phyloP scores from a whole-genome alignment of 2,329 filamentous ascomycete species.

The Fusarium coicis region DNA sequence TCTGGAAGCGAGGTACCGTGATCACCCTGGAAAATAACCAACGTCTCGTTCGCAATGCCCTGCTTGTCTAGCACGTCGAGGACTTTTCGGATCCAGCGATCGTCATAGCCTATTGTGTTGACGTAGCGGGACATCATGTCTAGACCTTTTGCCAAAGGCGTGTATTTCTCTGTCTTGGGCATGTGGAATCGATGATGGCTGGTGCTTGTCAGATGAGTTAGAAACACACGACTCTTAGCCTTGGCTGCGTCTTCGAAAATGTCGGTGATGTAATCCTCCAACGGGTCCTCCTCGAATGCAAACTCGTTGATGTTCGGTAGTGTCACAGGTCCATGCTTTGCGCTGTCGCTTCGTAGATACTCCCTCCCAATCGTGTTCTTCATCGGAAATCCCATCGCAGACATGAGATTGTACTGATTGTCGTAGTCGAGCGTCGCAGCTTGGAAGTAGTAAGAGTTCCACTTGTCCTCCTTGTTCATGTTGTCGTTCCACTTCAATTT shows the following conservation, averaged over 20 bases:
- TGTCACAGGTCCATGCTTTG: conserved; percentile 46
- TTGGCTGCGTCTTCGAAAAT: conserved; percentile 46
- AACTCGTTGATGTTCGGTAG: conserved; percentile 51
- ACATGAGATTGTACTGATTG: conserved; percentile 48
- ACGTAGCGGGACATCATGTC: conserved; percentile 48
- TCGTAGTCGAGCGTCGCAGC: conserved; percentile 49
- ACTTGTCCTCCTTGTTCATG: conserved; percentile 36
- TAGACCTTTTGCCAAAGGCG: conserved; percentile 41
- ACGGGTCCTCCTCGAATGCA: conserved; percentile 46
- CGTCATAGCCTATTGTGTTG: conserved; percentile 48
- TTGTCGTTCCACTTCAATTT: not conserved
- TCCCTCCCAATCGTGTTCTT: conserved; percentile 44
- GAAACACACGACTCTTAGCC: conserved; percentile 48
- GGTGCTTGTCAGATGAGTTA: conserved; percentile 51
- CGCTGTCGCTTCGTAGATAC: conserved; percentile 44
- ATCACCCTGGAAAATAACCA: conserved; percentile 49
- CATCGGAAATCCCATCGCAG: conserved; percentile 45
- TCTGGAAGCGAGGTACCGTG: conserved; percentile 50
- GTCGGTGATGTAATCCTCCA: conserved; percentile 50
- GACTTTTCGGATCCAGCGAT: conserved; percentile 47
- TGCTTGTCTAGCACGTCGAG: conserved; percentile 46
- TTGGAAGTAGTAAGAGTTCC: conserved; percentile 50
- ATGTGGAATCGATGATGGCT: conserved; percentile 49
- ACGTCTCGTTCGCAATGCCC: conserved; percentile 48
- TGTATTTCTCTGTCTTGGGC: conserved; percentile 44